Evolutionary conservation across 768 basidiomycete genomes (phyloP), one percentile per base, ranked within the genome.

Genomic region (Paxillus rubicundulus): DNA sequence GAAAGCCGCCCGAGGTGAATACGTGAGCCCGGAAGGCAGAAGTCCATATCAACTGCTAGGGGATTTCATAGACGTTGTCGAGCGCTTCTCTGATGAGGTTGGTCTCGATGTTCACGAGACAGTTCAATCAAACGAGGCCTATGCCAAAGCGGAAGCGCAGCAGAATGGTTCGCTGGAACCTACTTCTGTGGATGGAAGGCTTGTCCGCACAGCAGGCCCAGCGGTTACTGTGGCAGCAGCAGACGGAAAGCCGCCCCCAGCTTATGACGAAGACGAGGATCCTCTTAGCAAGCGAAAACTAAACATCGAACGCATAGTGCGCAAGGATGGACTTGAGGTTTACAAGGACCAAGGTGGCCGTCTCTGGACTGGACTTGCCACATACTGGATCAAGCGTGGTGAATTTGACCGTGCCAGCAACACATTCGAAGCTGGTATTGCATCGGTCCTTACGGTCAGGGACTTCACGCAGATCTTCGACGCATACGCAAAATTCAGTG

Each of bases 381-480:
- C 95, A 0, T 98, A 96, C 66, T 99, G 96, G 96, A 95, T 95
- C 69, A 97, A 97, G 72, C 86, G 93, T 5, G 92, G 82, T 49
- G 97, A 98, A 66, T 98, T 99, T 64, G 94, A 94, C 56, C 80
- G 89, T 47, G 92, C 92, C 14, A 91, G 86, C 57, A 76, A 77
- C 45, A 92, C 88, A 0, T 98, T 98, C 66, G 97, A 98, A 70
- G 71, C 82, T 20, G 97, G 94, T 13, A 79, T 98, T 57, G 78
- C 82, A 16, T 77, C 74, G 1, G 96, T 98, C 16, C 73, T 98
- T 61, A 98, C 96, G 1, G 87, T 98, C 58, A 84, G 95, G 32
- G 97, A 98, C 72, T 99, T 99, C 68, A 93, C 92, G 2, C 94
- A 98, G 68, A 93, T 98, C 49, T 98, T 98, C 62, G 96, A 98